A percentile compares a stretch with the other conserved stretches of the same genome.
Evolutionary conservation across 306 rosid species (phyloP).

Genomic region (Mimosa bimucronata): DNA sequence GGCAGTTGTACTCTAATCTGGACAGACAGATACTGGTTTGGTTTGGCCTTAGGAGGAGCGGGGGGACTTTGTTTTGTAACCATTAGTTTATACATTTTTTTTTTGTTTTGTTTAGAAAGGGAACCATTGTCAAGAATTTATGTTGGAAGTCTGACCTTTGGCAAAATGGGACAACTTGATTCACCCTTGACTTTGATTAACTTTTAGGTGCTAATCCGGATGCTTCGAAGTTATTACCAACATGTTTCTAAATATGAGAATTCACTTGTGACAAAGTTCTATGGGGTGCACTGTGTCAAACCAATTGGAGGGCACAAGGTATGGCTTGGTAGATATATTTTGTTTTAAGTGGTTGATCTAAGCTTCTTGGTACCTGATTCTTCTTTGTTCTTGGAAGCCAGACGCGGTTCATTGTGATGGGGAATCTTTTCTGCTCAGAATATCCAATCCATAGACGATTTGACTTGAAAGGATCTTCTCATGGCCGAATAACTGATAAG

Average conservation of each 20-base stretch:
- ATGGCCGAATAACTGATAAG: constrained; percentile 93
- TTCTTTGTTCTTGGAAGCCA: constrained; percentile 41
- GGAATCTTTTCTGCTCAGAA: constrained; percentile 97
- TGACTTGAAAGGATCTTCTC: constrained; percentile 96
- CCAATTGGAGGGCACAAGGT: constrained; percentile 98
- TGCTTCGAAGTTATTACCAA: constrained; percentile 84
- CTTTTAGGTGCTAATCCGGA: constrained; percentile 88
- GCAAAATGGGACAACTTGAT: background rate
- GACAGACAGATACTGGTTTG: background rate
- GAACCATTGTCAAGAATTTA: background rate
- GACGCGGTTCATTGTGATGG: constrained; percentile 98
- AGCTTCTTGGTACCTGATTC: constrained; percentile 24
- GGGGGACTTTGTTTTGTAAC: constrained; percentile 12
- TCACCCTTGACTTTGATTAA: constrained; percentile 22
- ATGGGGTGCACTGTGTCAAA: constrained; percentile 96
- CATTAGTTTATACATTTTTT: background rate
- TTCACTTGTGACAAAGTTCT: constrained; percentile 91
- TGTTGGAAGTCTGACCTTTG: background rate
- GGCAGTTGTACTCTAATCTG: background rate
- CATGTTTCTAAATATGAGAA: constrained; percentile 78
- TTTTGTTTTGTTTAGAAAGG: background rate
- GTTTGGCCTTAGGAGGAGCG: background rate
- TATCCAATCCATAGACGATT: constrained; percentile 93
- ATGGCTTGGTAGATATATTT: constrained; percentile 24
- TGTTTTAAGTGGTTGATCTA: constrained; percentile 17